phyloP scores from a whole-genome alignment of 2,329 filamentous ascomycete genomes.

The Albophoma yamanashiensis region DNA sequence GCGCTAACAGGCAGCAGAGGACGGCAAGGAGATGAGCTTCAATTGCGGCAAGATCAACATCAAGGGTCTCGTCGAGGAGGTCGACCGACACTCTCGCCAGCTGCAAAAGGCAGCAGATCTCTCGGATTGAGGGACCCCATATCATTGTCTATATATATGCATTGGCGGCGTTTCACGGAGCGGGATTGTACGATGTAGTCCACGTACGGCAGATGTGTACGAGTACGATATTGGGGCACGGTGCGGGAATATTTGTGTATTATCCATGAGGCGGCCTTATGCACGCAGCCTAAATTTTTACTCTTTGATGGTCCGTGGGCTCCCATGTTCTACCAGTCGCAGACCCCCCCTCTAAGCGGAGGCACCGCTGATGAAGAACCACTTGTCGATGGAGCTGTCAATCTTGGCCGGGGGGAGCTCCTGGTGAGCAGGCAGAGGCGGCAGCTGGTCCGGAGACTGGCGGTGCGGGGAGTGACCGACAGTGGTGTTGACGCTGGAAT shows the following conservation, averaged over 20 bases:
- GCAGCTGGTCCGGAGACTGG: slow-evolving; percentile 57
- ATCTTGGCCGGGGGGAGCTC: slow-evolving; percentile 79
- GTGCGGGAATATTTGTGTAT: slow-evolving; percentile 16
- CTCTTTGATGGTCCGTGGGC: slow-evolving; percentile 1
- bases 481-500: slow-evolving; percentile 65
- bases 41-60: slow-evolving; percentile 75
- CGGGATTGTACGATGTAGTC: background rate
- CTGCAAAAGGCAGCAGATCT: slow-evolving; percentile 79
- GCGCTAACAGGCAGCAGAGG: slow-evolving; percentile 47
- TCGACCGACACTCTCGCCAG: slow-evolving; percentile 77
- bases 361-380: slow-evolving; percentile 99
- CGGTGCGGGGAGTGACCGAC: slow-evolving; percentile 65
- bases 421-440: slow-evolving; percentile 69
- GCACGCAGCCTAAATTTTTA: slow-evolving; percentile 3
- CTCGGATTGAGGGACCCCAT: slow-evolving; percentile 26
- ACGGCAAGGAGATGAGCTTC: slow-evolving; percentile 81
- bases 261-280: slow-evolving; percentile 4
- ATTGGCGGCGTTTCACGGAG: slow-evolving; percentile 22
- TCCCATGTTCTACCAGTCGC: background rate
- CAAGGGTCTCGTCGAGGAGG: slow-evolving; percentile 76
- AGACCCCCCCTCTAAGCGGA: slow-evolving; percentile 48
- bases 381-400: slow-evolving; percentile 97
- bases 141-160: slow-evolving; percentile 11
- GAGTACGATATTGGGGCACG: slow-evolving; percentile 7
- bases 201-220: slow-evolving; percentile 4